These are phyloP conservation scores for Canavalia ensiformis DNA, from an alignment of 306 rosid genomes.

Conservation along the genomic window DNA sequence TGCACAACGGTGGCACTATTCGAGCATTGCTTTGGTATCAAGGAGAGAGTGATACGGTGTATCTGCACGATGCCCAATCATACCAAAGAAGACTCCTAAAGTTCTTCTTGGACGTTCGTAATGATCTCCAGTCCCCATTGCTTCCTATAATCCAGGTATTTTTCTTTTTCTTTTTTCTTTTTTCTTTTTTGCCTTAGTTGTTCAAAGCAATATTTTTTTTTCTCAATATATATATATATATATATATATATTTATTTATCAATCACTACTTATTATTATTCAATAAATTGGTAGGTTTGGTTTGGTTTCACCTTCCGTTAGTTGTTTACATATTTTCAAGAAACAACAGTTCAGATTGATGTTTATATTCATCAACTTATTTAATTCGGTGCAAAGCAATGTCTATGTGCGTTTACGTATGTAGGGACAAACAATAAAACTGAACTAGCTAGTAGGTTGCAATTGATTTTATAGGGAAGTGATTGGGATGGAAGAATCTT, in stretches of 20 bases:
- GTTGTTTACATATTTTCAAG: constrained; percentile 35
- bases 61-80: constrained; percentile 53
- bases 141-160: constrained; percentile 84
- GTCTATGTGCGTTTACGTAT: neutral
- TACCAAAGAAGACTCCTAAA: constrained; percentile 57
- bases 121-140: constrained; percentile 70
- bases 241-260: neutral
- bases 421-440: constrained; percentile 23
- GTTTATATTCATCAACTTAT: neutral
- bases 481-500: constrained; percentile 19
- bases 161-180: neutral
- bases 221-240: neutral
- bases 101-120: constrained; percentile 67
- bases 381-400: constrained; percentile 28
- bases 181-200: too few relatives aligned
- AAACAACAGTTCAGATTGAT: constrained; percentile 26
- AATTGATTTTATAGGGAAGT: neutral
- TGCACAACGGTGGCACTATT: constrained; percentile 54
- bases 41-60: constrained; percentile 76
- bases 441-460: neutral
- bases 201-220: neutral
- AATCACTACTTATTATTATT: neutral
- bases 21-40: constrained; percentile 82
- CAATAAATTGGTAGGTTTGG: constrained; percentile 40
- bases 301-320: constrained; percentile 37